phyloP scores from a whole-genome alignment of 2,329 filamentous ascomycete species.

The Diaporthe vaccinii region DNA sequence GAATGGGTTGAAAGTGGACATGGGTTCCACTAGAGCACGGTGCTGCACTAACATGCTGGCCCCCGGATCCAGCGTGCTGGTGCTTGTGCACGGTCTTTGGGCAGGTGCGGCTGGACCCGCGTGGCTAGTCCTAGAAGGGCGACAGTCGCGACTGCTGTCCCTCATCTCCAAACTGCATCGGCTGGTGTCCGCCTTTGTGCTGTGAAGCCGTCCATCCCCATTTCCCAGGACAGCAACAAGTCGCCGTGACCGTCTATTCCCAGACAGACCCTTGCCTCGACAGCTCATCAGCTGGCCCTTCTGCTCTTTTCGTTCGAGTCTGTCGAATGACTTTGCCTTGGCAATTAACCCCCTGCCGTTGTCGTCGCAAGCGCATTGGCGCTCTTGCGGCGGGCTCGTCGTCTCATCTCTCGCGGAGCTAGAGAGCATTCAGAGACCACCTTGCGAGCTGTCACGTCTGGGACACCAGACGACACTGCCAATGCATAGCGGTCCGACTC shows the following conservation, averaged over 20 bases:
- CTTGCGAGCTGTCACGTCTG: constrained; percentile 27
- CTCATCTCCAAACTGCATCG: neutral
- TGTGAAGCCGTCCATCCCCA: constrained; percentile 7
- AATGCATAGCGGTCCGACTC: constrained; percentile 2
- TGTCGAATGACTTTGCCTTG: constrained; percentile 15
- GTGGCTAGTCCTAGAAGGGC: constrained; percentile 20
- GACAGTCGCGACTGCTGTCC: constrained; percentile 15
- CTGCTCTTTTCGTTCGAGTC: neutral
- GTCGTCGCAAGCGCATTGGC: constrained; percentile 23
- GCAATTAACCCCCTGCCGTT: neutral
- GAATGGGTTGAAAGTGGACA: neutral
- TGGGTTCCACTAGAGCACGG: neutral
- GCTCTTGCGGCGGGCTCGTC: neutral
- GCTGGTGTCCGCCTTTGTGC: constrained; percentile 2
- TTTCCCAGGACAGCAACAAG: constrained; percentile 9
- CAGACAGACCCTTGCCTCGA: constrained; percentile 11
- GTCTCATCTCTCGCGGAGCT: constrained; percentile 28
- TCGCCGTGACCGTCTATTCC: neutral
- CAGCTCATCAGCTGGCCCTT: neutral
- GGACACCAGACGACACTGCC: constrained; percentile 13
- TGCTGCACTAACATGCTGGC: constrained; percentile 2
- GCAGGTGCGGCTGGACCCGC: constrained; percentile 17
- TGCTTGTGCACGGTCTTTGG: constrained; percentile 9
- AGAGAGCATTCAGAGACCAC: constrained; percentile 13
- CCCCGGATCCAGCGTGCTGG: neutral